phyloP scores from a whole-genome alignment of 2,329 filamentous ascomycete species.

The Cladosporium oxysporum region DNA sequence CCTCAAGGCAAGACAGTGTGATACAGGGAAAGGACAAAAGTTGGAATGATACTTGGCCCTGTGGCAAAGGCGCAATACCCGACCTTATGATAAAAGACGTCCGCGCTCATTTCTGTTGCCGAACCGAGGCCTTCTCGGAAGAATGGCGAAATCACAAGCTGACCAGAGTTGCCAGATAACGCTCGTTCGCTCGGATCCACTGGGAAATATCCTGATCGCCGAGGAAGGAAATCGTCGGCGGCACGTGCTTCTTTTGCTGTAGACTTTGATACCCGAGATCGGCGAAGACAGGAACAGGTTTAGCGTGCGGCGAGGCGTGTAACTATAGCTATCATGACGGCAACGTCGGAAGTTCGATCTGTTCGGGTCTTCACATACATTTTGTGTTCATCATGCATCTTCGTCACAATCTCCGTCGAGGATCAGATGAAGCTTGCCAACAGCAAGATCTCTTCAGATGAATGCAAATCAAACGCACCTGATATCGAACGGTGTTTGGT shows the following conservation, averaged over 20 bases:
- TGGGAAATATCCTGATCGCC: background rate
- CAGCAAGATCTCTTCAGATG: background rate
- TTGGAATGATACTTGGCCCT: constrained; percentile 9
- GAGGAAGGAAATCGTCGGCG: constrained; percentile 13
- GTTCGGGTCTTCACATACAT: background rate
- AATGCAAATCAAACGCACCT: background rate
- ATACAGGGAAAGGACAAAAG: background rate
- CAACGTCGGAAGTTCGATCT: background rate
- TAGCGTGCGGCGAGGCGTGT: constrained; percentile 19
- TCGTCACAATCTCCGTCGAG: too few species aligned
- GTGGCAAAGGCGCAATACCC: constrained; percentile 2
- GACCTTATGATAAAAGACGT: background rate
- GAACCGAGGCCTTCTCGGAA: constrained; percentile 15
- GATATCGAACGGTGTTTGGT: background rate
- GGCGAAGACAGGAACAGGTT: constrained; percentile 22
- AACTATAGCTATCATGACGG: background rate
- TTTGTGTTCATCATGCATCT: too few species aligned
- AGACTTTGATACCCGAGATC: constrained; percentile 8
- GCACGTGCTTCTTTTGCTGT: background rate
- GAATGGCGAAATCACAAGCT: constrained; percentile 9
- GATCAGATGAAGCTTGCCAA: background rate
- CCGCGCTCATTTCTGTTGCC: constrained; percentile 10
- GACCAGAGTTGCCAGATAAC: background rate
- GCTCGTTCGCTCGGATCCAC: constrained; percentile 4
- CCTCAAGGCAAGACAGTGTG: background rate